These are phyloP conservation scores for Lichenothelia convexa DNA, from an alignment of 495 filamentous ascomycete species.

Conservation along the genomic window DNA sequence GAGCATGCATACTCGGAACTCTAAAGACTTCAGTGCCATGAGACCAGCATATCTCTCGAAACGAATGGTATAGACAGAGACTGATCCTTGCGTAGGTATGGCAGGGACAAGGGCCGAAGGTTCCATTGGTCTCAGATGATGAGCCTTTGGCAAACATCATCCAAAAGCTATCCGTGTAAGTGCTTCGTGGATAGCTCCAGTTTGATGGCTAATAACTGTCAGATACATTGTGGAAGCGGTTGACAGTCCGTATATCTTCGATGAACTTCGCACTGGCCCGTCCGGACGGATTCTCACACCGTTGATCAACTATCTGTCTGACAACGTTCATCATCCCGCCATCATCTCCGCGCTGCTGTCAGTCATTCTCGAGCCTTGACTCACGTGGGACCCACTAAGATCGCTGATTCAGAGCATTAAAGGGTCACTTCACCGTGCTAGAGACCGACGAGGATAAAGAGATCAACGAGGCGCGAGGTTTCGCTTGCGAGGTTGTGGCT, in stretches of 20 bases:
- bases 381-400: conserved; percentile 1
- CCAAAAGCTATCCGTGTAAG: not conserved
- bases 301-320: conserved; percentile 46
- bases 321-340: conserved; percentile 48
- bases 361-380: conserved; percentile 11
- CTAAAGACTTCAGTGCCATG: no score
- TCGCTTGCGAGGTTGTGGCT: conserved; percentile 80
- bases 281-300: conserved; percentile 43
- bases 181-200: not conserved
- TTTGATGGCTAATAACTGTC: conserved; percentile 9
- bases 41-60: no score
- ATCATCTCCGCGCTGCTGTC: conserved; percentile 68
- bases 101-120: not conserved
- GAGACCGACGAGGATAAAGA: conserved; percentile 42
- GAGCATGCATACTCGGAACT: no score
- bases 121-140: not conserved
- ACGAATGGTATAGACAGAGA: no score
- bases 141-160: not conserved
- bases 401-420: conserved; percentile 44
- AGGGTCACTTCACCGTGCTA: conserved; percentile 38
- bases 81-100: no score
- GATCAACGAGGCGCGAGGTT: conserved; percentile 55
- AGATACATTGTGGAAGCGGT: conserved; percentile 52
- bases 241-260: conserved; percentile 52
- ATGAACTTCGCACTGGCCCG: conserved; percentile 53